Evolutionary conservation across 2,329 filamentous ascomycete species (phyloP), one percentile per base, ranked within the genome.

Genomic region (Apiospora malaysiana): DNA sequence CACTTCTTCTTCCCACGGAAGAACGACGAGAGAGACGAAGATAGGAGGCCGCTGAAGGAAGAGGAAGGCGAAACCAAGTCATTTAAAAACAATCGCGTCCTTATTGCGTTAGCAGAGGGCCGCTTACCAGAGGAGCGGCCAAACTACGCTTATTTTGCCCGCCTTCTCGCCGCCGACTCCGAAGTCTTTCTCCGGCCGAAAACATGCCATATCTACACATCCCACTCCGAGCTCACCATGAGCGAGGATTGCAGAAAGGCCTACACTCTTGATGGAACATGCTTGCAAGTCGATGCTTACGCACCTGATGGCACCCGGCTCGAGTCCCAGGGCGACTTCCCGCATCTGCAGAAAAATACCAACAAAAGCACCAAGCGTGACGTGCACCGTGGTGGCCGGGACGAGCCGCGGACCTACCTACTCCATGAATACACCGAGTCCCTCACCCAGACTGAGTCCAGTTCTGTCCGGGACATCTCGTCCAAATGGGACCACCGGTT

Each of bases 81-180:
- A 9, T 89, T 91, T 83, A 91, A 91, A 80, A 87, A 88, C 71
- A 90, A 92, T 78, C 85, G 88, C 4, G 88, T 91, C n/a, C 82
- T 92, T 72, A 86, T 85, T 70, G 89, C 90, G 10, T 83, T 92
- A 45, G 86, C 89, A 10, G 85, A 90, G 75, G 85, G 85, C 27
- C 83, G 86, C 40, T 83, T 90, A 49, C 88, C 88, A 1, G 85
- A 88, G 40, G 87, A 90, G 75, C 84, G 86, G 74, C 88, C 88
- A 66, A 90, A 90, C 79, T 90, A 90, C 74, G 87, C 89, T 71
- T 90, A 90, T 79, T 90, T 90, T 75, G 84, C 85, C 14, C 85
- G 87, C 76, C 85, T 90, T 5, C 79, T 90, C 23, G 83, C 82
- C 23, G 83, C 88, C 65, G 87, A 90, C 78, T 83, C 84, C 23